A percentile compares a stretch with the other conserved stretches of the same genome.
phyloP scores from a whole-genome alignment of 768 basidiomycete species.

The Auricularia sp. region DNA sequence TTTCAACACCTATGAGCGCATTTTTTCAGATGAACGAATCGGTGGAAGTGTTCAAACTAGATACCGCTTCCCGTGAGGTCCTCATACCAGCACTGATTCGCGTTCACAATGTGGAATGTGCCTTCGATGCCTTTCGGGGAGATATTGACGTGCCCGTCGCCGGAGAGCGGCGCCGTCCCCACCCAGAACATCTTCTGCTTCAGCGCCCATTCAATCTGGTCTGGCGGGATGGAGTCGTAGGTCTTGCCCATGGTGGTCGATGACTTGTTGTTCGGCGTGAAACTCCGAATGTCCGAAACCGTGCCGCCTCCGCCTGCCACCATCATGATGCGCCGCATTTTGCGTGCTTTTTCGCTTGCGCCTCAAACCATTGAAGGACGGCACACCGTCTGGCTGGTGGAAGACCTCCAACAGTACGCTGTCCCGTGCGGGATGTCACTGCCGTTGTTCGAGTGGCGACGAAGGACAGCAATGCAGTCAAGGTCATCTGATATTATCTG shows the following conservation, averaged over 20 bases:
- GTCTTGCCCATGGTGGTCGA: constrained; percentile 40
- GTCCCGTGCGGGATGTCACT: no score
- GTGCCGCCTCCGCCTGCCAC: no score
- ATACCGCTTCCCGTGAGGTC: constrained; percentile 61
- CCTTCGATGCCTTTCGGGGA: constrained; percentile 41
- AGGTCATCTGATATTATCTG: no score
- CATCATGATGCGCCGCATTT: no score
- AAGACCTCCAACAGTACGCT: no score
- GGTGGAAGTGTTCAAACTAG: constrained; percentile 10
- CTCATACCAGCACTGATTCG: constrained; percentile 59
- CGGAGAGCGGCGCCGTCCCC: constrained; percentile 50
- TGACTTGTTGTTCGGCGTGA: neutral
- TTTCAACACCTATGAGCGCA: constrained; percentile 32
- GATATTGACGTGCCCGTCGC: constrained; percentile 52
- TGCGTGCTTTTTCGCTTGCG: no score
- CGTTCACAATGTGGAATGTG: constrained; percentile 48
- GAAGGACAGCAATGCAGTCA: no score
- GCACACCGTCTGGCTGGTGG: no score
- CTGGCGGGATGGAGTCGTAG: constrained; percentile 44
- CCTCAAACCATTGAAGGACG: no score
- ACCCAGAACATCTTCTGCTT: constrained; percentile 67
- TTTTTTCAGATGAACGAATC: no score
- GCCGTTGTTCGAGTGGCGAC: no score
- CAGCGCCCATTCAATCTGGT: constrained; percentile 44
- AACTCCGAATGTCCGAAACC: neutral